These are phyloP conservation scores for Penicillium pulvis DNA, from an alignment of 495 filamentous ascomycete genomes.

Conservation along the genomic window DNA sequence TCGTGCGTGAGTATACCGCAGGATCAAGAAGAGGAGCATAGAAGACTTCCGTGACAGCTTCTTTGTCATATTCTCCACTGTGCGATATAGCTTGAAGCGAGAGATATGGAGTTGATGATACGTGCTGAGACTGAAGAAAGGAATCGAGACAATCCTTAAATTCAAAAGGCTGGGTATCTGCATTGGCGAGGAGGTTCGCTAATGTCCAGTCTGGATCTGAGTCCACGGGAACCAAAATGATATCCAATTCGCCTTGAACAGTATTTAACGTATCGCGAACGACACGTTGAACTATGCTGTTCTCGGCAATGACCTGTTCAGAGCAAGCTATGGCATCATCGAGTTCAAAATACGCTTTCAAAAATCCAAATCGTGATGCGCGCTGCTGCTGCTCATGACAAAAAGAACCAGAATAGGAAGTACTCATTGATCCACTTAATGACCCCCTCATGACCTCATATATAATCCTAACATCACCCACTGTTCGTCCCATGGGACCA, in stretches of 20 bases:
- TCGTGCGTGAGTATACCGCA: slow-evolving; percentile 41
- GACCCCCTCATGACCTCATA: slow-evolving; percentile 57
- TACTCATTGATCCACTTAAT: no score
- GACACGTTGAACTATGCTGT: slow-evolving; percentile 51
- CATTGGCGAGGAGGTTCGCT: slow-evolving; percentile 37
- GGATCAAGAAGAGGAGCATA: slow-evolving; percentile 17
- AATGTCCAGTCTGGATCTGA: slow-evolving; percentile 55
- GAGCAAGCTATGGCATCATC: slow-evolving; percentile 39
- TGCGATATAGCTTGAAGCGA: slow-evolving; percentile 56
- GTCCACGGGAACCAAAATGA: slow-evolving; percentile 30
- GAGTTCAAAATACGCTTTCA: slow-evolving; percentile 40
- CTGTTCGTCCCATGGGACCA: slow-evolving; percentile 58
- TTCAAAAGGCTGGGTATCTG: slow-evolving; percentile 62
- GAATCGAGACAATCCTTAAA: slow-evolving; percentile 53
- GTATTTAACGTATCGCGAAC: slow-evolving; percentile 38
- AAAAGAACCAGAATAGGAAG: neutral
- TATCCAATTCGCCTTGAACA: slow-evolving; percentile 24
- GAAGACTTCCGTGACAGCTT: slow-evolving; percentile 49
- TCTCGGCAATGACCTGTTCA: slow-evolving; percentile 58
- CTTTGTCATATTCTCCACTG: slow-evolving; percentile 54
- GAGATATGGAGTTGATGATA: slow-evolving; percentile 26
- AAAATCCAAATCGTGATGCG: slow-evolving; percentile 44
- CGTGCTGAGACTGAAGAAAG: slow-evolving; percentile 37
- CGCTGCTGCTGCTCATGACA: neutral
- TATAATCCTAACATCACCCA: slow-evolving; percentile 55